These are phyloP conservation scores for Serendipita sp. DNA, from an alignment of 1,284 basidiomycete genomes.

Conservation along the genomic window DNA sequence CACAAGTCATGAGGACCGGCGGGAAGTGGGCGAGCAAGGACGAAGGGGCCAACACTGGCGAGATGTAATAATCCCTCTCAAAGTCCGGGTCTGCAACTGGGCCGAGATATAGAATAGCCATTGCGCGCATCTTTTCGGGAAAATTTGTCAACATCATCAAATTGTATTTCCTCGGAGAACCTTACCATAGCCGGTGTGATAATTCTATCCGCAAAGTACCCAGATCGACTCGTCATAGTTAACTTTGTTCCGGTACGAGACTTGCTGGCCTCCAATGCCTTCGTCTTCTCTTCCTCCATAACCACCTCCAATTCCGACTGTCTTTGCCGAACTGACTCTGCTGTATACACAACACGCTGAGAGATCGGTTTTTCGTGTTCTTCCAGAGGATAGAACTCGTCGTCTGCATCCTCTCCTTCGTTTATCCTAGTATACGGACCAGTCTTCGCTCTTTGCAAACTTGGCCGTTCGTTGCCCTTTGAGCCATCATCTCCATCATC, in stretches of 20 bases:
- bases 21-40: conserved; percentile 83
- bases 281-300: conserved; percentile 16
- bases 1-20: conserved; percentile 81
- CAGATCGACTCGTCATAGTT: conserved; percentile 92
- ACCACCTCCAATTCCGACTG: conserved; percentile 19
- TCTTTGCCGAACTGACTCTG: conserved; percentile 10
- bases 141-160: conserved; percentile 6
- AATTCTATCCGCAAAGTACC: conserved; percentile 86
- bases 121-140: conserved; percentile 74
- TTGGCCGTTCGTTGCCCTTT: neutral
- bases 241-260: conserved; percentile 58
- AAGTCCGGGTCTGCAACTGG: conserved; percentile 87
- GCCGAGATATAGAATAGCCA: conserved; percentile 95
- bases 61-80: conserved; percentile 86
- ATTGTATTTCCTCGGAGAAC: conserved; percentile 10
- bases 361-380: conserved; percentile 28
- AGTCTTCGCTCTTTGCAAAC: neutral
- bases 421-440: conserved; percentile 5
- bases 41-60: conserved; percentile 79
- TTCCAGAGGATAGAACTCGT: conserved; percentile 11
- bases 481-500: neutral
- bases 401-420: conserved; percentile 16
- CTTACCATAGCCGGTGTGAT: conserved; percentile 84
- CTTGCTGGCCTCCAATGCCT: conserved; percentile 16
- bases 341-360: conserved; percentile 19